Base-by-base conservation (phyloP, 2,329 filamentous ascomycete species). In the Aureobasidium sp. region DNA sequence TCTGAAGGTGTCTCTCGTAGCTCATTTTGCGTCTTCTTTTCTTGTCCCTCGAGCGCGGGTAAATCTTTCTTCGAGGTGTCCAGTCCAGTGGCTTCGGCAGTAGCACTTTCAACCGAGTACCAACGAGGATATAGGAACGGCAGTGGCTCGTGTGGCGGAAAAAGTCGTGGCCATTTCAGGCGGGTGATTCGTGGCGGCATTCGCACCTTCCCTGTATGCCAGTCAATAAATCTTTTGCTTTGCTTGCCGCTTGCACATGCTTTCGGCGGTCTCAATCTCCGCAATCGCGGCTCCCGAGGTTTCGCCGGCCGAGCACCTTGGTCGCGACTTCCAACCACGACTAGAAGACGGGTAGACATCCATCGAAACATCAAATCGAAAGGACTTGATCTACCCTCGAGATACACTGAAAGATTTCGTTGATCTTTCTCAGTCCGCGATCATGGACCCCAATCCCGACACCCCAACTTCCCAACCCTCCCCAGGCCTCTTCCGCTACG, bases 381-480 rank as follows among this genome's bases (percentile, higher is more conserved):
- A n/a, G n/a, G n/a, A n/a, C n/a, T n/a, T n/a, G n/a, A n/a, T n/a
- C n/a, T n/a, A n/a, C n/a, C n/a, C n/a, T n/a, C n/a, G n/a, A n/a
- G n/a, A n/a, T n/a, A n/a, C n/a, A n/a, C n/a, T n/a, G n/a, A n/a
- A n/a, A n/a, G n/a, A n/a, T n/a, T n/a, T n/a, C n/a, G n/a, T n/a
- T n/a, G 6, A 7, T 29, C 27, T 5, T 29, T 29, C 6, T 29
- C 5, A 6, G 5, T 29, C 11, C 33, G 11, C 33, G 14, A 35
- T 2, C n/a, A 73, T 72, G 70, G 70, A 73, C 66, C 63, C 66
- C 19, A 66, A 14, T 70, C 72, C 60, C 68, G 70, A 19, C 72
- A 68, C 61, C 61, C 64, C 33, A 44, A 63, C 27, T 68, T 67
- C 5, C 48, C 68, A 37, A 63, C 68, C n/a, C 33, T 45, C 9